Evolutionary conservation across 768 basidiomycete genomes (phyloP).

Genomic region (Tubosaeta brunneosetosa): DNA sequence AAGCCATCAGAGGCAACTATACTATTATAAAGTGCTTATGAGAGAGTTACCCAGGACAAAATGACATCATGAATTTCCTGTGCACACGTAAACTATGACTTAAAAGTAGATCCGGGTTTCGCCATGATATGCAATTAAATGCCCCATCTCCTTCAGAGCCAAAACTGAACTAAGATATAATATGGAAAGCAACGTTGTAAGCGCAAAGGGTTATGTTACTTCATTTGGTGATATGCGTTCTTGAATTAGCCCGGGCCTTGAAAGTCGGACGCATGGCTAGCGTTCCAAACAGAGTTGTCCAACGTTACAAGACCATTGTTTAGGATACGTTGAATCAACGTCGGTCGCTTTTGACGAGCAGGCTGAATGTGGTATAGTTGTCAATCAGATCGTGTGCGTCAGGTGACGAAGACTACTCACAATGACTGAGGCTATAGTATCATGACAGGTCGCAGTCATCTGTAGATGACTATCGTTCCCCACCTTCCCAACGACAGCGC

Average conservation of each 20-base stretch:
- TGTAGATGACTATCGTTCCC: slow-evolving; percentile 29
- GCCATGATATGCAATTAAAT: slow-evolving; percentile 13
- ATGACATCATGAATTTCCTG: not conserved
- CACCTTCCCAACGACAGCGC: slow-evolving; percentile 36
- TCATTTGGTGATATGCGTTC: not conserved
- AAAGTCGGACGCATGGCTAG: not conserved
- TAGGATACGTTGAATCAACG: slow-evolving; percentile 19
- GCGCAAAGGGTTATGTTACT: not conserved
- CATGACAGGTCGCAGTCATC: not conserved
- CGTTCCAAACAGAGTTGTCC: not conserved
- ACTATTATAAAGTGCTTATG: not conserved
- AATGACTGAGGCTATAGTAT: not conserved
- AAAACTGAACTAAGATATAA: slow-evolving; percentile 8
- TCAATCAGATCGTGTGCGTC: slow-evolving; percentile 7
- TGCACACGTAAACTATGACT: not conserved
- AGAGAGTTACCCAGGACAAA: not conserved
- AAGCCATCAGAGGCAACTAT: not conserved
- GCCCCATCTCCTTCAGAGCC: slow-evolving; percentile 19
- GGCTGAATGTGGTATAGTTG: slow-evolving; percentile 17
- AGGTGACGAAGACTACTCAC: slow-evolving; percentile 18
- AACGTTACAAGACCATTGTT: slow-evolving; percentile 11
- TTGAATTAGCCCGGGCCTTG: not conserved
- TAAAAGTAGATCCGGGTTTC: not conserved
- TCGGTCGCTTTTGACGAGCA: slow-evolving; percentile 9
- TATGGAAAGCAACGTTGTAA: not conserved